phyloP scores from a whole-genome alignment of 108 stramenopile genomes.

The Nitzschia putrida region DNA sequence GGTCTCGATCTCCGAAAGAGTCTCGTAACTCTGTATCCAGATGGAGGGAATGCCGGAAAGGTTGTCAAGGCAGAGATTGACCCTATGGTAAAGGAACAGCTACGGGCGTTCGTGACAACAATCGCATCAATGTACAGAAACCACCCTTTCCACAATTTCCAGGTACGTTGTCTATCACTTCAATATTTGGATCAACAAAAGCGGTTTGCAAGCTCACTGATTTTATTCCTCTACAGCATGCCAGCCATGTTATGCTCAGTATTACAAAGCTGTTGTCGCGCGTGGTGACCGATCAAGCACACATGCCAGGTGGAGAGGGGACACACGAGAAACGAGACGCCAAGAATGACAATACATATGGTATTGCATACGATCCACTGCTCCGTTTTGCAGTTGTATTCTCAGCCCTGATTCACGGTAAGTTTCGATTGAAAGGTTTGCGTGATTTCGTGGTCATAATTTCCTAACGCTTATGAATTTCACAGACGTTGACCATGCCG shows the following conservation, averaged over 20 bases:
- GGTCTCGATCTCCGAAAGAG: background rate
- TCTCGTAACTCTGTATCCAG: too few relatives aligned
- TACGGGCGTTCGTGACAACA: constrained; percentile 19
- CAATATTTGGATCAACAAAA: background rate
- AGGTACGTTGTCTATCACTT: background rate
- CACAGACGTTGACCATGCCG: constrained; percentile 60
- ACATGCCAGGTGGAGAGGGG: background rate
- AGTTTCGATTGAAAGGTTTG: background rate
- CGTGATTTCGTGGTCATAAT: background rate
- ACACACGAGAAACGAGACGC: background rate
- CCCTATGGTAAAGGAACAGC: constrained; percentile 19
- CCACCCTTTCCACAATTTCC: constrained; percentile 62
- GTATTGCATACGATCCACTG: constrained; percentile 60
- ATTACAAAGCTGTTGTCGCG: background rate
- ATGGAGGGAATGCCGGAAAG: background rate
- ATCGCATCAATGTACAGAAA: constrained; percentile 36
- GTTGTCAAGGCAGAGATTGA: background rate
- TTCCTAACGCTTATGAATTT: too few relatives aligned
- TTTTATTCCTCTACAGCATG: constrained; percentile 26
- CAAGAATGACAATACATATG: constrained; percentile 38
- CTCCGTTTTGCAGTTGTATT: constrained; percentile 54
- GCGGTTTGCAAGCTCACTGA: background rate
- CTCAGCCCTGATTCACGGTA: constrained; percentile 55
- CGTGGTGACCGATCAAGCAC: background rate
- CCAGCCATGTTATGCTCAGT: constrained; percentile 50